These are phyloP conservation scores for Hymenotorrendiella dingleyae DNA, from an alignment of 2,329 filamentous ascomycete species.

Conservation along the genomic window DNA sequence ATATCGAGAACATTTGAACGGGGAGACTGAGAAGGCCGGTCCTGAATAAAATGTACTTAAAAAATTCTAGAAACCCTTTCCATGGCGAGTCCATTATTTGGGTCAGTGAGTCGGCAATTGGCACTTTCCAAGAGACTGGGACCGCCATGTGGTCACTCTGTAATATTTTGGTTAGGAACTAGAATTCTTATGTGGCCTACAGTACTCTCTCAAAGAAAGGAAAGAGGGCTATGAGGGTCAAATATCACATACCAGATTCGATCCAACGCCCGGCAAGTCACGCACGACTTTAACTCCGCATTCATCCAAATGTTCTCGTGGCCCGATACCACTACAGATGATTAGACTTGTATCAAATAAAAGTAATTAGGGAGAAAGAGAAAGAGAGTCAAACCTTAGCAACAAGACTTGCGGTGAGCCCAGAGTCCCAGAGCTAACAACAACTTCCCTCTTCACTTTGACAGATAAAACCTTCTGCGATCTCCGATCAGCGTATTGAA, in stretches of 20 bases:
- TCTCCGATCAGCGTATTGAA: too few species aligned
- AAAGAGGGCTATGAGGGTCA: too few species aligned
- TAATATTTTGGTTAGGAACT: not conserved
- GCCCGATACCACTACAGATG: slow-evolving; percentile 9
- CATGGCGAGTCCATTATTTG: not conserved
- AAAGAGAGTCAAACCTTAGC: too few species aligned
- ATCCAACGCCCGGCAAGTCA: slow-evolving; percentile 6
- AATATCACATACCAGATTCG: slow-evolving; percentile 1
- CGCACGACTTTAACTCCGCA: slow-evolving; percentile 1
- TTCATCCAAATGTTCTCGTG: slow-evolving; percentile 5
- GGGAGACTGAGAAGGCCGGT: slow-evolving; percentile 5
- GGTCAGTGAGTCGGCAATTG: slow-evolving; percentile 1
- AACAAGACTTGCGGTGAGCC: too few species aligned
- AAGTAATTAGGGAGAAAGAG: too few species aligned
- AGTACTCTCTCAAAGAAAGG: too few species aligned
- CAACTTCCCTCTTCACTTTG: too few species aligned
- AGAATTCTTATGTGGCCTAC: too few species aligned
- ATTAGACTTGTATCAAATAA: too few species aligned
- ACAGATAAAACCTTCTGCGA: too few species aligned
- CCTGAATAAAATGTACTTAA: slow-evolving; percentile 7
- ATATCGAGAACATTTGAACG: slow-evolving; percentile 1
- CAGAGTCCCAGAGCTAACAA: too few species aligned
- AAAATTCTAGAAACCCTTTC: slow-evolving; percentile 1
- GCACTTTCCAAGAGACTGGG: slow-evolving; percentile 8
- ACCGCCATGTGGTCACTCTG: slow-evolving; percentile 5